Conservation (phyloP, 2,329 filamentous ascomycete species). For the Salinomyces thailandicus region DNA sequence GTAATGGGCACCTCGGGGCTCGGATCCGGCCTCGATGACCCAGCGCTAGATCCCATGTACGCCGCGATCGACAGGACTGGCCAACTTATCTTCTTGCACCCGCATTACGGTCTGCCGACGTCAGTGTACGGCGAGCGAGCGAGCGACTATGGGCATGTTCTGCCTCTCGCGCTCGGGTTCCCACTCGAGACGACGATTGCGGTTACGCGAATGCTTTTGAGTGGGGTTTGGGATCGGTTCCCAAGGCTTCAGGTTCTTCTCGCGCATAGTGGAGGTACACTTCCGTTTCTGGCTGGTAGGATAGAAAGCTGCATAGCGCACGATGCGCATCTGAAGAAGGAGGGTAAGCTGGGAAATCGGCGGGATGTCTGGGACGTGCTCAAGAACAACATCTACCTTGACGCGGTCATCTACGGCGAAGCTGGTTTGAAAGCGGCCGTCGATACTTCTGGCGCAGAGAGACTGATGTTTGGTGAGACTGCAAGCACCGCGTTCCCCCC, state of each 20-base stretch:
- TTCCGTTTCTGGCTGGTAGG: conserved; percentile 78
- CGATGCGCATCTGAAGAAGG: conserved; percentile 61
- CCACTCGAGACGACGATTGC: conserved; percentile 90
- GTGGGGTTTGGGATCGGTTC: conserved; percentile 72
- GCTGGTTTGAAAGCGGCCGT: conserved; percentile 62
- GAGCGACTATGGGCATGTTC: conserved; percentile 72
- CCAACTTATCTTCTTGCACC: conserved; percentile 72
- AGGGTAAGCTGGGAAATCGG: conserved; percentile 49
- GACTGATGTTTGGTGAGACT: conserved; percentile 58
- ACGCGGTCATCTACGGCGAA: conserved; percentile 74
- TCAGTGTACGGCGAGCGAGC: conserved; percentile 67
- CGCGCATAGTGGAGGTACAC: conserved; percentile 77
- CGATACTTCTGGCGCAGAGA: conserved; percentile 54
- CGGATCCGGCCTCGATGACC: conserved; percentile 71
- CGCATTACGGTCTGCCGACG: conserved; percentile 78
- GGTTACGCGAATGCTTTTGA: conserved; percentile 75
- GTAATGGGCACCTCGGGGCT: conserved; percentile 80
- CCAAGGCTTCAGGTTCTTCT: conserved; percentile 61
- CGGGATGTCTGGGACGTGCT: conserved; percentile 53
- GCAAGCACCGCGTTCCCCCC: no score
- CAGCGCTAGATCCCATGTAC: conserved; percentile 60
- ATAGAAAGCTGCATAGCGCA: conserved; percentile 82
- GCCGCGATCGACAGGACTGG: conserved; percentile 53
- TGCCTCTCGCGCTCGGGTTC: conserved; percentile 77
- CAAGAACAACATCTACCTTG: conserved; percentile 71